phyloP scores from a whole-genome alignment of 2,329 filamentous ascomycete species.

The Ilyonectria sp. region DNA sequence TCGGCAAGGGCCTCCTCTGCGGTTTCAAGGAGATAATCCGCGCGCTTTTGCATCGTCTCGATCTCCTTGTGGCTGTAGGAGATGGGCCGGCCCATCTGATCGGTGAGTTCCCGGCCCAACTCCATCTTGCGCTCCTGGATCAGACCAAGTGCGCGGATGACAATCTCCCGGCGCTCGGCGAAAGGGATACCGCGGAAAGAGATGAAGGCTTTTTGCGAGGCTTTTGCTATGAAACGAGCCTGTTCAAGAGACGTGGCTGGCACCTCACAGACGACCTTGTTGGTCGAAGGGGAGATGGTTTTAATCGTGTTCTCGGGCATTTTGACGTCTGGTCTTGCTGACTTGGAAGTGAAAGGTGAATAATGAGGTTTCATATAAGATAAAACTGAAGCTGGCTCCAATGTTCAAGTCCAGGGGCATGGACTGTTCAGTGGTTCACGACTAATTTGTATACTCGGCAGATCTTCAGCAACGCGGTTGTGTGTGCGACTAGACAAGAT shows the following conservation, averaged over 20 bases:
- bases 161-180: conserved; percentile 81
- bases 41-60: conserved; percentile 85
- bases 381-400: no score
- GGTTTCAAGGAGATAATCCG: conserved; percentile 87
- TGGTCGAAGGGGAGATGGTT: conserved; percentile 92
- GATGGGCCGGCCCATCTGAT: conserved; percentile 88
- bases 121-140: conserved; percentile 81
- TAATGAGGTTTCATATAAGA: background rate
- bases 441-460: no score
- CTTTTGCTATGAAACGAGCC: conserved; percentile 69
- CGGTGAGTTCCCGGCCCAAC: no score
- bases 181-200: conserved; percentile 82
- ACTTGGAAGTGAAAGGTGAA: background rate
- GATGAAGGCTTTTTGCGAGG: conserved; percentile 79
- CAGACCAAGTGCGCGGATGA: conserved; percentile 81
- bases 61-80: conserved; percentile 87
- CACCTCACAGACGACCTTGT: conserved; percentile 84
- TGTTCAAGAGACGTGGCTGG: conserved; percentile 80
- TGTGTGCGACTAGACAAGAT: no score
- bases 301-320: conserved; percentile 74
- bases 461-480: no score
- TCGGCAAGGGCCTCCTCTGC: conserved; percentile 84
- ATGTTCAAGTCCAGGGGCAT: no score
- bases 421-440: no score
- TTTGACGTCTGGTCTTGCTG: conserved; percentile 36